Evolutionary conservation across 331 rosid genomes (phyloP).

Genomic region (Arachis monticola): DNA sequence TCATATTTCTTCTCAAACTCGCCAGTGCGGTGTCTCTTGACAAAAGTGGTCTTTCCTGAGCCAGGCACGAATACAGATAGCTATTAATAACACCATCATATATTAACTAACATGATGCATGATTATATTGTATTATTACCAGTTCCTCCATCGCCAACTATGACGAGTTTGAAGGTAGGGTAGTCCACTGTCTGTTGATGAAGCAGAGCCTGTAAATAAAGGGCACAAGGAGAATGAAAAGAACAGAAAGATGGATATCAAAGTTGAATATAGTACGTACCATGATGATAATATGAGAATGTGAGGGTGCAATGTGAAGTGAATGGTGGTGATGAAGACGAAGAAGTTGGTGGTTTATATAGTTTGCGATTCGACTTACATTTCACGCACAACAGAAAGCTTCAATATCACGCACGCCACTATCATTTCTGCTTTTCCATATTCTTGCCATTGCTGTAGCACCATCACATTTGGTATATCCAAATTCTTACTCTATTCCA

Average conservation of each 20-base stretch:
- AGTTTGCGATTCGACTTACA: constrained; percentile 35
- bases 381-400: constrained; percentile 28
- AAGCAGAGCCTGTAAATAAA: constrained; percentile 51
- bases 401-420: constrained; percentile 39
- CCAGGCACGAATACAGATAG: neutral
- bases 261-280: too few species aligned
- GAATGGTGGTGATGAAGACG: neutral
- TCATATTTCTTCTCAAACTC: constrained; percentile 81
- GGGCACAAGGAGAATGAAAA: too few species aligned
- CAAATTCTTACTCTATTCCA: too few species aligned
- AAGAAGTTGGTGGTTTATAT: constrained; percentile 17
- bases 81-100: neutral
- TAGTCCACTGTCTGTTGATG: constrained; percentile 60
- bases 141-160: constrained; percentile 81
- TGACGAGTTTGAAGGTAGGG: constrained; percentile 75
- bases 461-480: too few species aligned
- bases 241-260: too few species aligned
- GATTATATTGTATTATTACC: constrained; percentile 26
- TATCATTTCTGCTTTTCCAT: neutral
- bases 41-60: constrained; percentile 75
- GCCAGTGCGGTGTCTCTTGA: constrained; percentile 72
- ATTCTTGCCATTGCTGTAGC: neutral
- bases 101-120: neutral
- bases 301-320: neutral
- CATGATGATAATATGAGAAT: neutral